Conservation (phyloP, 176 grass and related monocot species). For the Eremochloa ophiuroides region DNA sequence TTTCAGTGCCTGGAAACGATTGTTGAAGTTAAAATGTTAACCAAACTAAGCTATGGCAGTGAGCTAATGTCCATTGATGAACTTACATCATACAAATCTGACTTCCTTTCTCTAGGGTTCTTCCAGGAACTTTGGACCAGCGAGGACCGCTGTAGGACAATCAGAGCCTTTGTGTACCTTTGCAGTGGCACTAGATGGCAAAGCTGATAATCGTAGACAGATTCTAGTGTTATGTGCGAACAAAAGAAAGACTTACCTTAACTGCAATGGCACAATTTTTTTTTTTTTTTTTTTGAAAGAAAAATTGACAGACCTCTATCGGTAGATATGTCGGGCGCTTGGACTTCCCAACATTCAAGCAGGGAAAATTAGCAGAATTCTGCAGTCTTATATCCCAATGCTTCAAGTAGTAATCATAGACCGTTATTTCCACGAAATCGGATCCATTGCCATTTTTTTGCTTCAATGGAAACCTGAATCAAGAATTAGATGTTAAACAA, state of each 20-base stretch:
- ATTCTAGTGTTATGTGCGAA: not conserved
- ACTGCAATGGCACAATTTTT: not conserved
- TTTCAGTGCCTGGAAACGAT: conserved; percentile 34
- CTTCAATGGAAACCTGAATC: not conserved
- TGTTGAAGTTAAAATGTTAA: not conserved
- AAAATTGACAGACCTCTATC: conserved; percentile 1
- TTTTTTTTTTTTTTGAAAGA: too few species aligned
- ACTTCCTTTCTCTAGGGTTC: not conserved
- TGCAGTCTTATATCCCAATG: conserved; percentile 9
- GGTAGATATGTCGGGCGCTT: conserved; percentile 10
- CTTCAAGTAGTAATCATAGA: conserved; percentile 18
- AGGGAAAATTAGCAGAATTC: not conserved
- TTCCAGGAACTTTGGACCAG: conserved; percentile 55
- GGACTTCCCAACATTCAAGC: conserved; percentile 17
- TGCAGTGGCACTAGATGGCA: conserved; percentile 50
- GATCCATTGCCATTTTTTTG: not conserved
- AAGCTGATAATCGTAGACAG: conserved; percentile 25
- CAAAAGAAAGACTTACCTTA: not conserved
- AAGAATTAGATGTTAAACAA: not conserved
- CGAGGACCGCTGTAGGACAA: conserved; percentile 27
- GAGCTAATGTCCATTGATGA: not conserved
- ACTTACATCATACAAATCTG: not conserved
- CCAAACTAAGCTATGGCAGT: not conserved
- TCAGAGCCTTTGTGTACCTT: conserved; percentile 60
- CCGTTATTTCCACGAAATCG: conserved; percentile 8